phyloP scores from a whole-genome alignment of 2,329 filamentous ascomycete genomes.

The Neonectria ditissima region DNA sequence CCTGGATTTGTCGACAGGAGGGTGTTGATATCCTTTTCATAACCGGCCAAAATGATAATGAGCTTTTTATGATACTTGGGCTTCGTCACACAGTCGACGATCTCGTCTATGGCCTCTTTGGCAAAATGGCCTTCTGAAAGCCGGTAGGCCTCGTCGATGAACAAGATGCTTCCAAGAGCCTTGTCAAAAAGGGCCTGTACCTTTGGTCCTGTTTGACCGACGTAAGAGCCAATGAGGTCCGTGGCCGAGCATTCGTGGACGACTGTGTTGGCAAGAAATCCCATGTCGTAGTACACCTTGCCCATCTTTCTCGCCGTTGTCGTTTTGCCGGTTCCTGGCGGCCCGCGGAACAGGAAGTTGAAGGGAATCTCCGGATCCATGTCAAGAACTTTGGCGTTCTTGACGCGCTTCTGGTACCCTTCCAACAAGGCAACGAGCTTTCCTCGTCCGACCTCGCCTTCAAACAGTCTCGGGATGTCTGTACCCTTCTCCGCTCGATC shows the following conservation, averaged over 20 bases:
- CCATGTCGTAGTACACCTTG: slow-evolving; percentile 80
- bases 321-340: slow-evolving; percentile 78
- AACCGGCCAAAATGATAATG: slow-evolving; percentile 77
- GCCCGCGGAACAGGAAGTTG: slow-evolving; percentile 76
- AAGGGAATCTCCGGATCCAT: slow-evolving; percentile 66
- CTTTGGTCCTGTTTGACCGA: slow-evolving; percentile 78
- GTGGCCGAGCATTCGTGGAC: slow-evolving; percentile 76
- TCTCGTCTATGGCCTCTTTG: slow-evolving; percentile 66
- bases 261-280: slow-evolving; percentile 69
- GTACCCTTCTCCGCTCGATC: slow-evolving; percentile 56
- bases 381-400: slow-evolving; percentile 38
- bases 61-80: slow-evolving; percentile 69
- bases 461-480: slow-evolving; percentile 66
- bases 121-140: slow-evolving; percentile 68
- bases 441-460: slow-evolving; percentile 69
- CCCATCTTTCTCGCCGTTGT: slow-evolving; percentile 80
- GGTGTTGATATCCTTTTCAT: slow-evolving; percentile 73
- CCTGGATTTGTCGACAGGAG: slow-evolving; percentile 72
- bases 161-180: slow-evolving; percentile 73
- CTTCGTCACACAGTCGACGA: slow-evolving; percentile 66
- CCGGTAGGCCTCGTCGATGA: slow-evolving; percentile 80
- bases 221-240: slow-evolving; percentile 75
- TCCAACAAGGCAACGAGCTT: slow-evolving; percentile 64
- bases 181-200: slow-evolving; percentile 68
- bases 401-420: slow-evolving; percentile 63